Evolutionary conservation across 257 asterid species (phyloP).

Genomic region (Nicotiana benthamiana): DNA sequence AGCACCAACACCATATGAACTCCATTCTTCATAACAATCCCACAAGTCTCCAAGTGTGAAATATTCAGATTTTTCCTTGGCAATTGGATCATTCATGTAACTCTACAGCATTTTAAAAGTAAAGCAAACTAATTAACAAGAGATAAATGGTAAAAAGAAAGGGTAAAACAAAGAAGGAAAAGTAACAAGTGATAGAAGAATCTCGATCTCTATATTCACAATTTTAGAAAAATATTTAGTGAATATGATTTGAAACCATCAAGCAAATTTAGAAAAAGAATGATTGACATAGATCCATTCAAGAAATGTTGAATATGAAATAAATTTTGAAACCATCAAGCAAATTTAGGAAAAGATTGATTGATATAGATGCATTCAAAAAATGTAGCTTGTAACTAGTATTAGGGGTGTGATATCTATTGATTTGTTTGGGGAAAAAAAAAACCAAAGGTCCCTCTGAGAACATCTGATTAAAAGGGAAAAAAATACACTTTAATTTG

Average conservation of each 20-base stretch:
- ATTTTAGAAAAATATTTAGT: background rate
- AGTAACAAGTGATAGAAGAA: background rate
- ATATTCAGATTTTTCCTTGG: background rate
- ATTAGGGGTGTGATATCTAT: too few species aligned
- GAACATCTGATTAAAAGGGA: too few species aligned
- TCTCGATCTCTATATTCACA: background rate
- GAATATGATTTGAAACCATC: background rate
- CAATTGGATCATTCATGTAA: background rate
- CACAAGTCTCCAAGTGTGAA: constrained; percentile 12
- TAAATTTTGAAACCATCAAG: too few species aligned
- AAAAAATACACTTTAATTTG: too few species aligned
- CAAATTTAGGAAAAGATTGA: too few species aligned
- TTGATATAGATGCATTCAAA: too few species aligned
- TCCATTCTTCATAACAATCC: constrained; percentile 13
- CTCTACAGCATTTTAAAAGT: background rate
- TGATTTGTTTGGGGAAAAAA: too few species aligned
- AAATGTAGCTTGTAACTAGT: too few species aligned
- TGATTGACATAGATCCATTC: background rate
- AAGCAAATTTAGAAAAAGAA: background rate
- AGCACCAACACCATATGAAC: constrained; percentile 18
- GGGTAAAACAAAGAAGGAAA: background rate
- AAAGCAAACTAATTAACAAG: background rate
- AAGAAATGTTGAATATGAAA: too few species aligned
- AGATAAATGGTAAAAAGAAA: background rate
- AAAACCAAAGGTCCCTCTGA: too few species aligned